Base-by-base conservation (phyloP, 768 basidiomycete genomes). In the Clavulina sp. region DNA sequence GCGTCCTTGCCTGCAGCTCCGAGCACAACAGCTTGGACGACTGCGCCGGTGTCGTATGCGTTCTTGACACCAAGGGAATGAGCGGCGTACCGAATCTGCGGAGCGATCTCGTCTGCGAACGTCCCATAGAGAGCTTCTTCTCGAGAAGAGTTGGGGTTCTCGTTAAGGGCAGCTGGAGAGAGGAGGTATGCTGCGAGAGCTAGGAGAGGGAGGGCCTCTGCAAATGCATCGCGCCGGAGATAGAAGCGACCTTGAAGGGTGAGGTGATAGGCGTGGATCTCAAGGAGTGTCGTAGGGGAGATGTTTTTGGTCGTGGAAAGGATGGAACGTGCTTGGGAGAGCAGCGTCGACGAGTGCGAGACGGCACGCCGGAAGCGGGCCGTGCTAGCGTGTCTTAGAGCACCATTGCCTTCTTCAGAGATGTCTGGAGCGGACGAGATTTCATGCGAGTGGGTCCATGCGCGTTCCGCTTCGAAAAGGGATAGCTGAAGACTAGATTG, bases 51-150 rank as follows among this genome's bases (percentile, higher is more conserved):
- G 61, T 89, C 85, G 64, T 91, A 92, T 3, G 84, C 79, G 59
- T 78, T 81, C 40, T 69, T 69, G 49, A 77, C 70, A 1, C 88
- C 85, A 13, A 92, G 70, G 60, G 88, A 81, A 59, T 96, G 93
- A 0, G 92, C 91, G 58, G 83, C 88, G 65, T 91, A 82, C 41
- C 93, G 72, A 50, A 97, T 88, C 63, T 95, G 80, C 0, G 93
- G 89, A 23, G 84, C 80, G 50, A 93, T 76, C 59, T 84, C 82
- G 60, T 97, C 92, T 4, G 81, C 74, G 60, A 86, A 84, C 29
- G 85, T 71, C 5, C 77, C 74, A 3, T 87, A 84, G 5, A 96
- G 73, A 1, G 92, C 93, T 64, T 92, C 87, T 47, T 89, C 87
- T 32, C 80, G 71, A 59, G 82, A 85, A 16, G 80, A 81, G n/a